Evolutionary conservation across 2,329 filamentous ascomycete genomes (phyloP).

Genomic region (Aspergillus fischeri): DNA sequence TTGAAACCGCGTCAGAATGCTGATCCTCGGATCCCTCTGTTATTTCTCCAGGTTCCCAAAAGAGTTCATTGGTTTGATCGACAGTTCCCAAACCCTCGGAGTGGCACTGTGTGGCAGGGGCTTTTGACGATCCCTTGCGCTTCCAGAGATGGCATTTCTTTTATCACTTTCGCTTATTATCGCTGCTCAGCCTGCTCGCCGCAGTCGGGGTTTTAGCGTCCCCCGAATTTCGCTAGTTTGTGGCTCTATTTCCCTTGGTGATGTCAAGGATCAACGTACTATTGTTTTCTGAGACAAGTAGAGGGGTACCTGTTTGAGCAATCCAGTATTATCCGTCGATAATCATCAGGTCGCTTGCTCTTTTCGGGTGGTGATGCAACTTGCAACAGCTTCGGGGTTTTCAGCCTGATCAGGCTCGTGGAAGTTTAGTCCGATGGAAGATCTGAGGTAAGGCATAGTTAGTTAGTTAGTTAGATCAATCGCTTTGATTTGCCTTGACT

Average conservation of each 20-base stretch:
- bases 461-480: neutral
- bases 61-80: conserved; percentile 6
- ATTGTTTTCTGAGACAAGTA: conserved; percentile 14
- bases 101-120: neutral
- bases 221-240: neutral
- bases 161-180: neutral
- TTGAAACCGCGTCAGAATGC: conserved; percentile 17
- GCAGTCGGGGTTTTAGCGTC: neutral
- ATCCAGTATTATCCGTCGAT: too few species aligned
- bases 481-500: neutral
- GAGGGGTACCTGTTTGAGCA: too few species aligned
- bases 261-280: conserved; percentile 17
- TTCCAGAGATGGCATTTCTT: conserved; percentile 1
- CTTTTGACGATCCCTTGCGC: conserved; percentile 13
- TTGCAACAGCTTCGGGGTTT: neutral
- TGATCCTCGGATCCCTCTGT: conserved; percentile 10
- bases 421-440: conserved; percentile 6
- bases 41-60: conserved; percentile 11
- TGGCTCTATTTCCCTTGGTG: neutral
- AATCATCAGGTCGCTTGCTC: conserved; percentile 1
- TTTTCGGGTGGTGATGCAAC: neutral
- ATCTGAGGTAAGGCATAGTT: neutral
- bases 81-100: conserved; percentile 3
- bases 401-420: neutral
- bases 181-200: neutral